A percentile compares a stretch with the other conserved stretches of the same genome.
These are phyloP conservation scores for Bonia amplexicaulis DNA, from an alignment of 176 grass and related monocot genomes.

Conservation along the genomic window DNA sequence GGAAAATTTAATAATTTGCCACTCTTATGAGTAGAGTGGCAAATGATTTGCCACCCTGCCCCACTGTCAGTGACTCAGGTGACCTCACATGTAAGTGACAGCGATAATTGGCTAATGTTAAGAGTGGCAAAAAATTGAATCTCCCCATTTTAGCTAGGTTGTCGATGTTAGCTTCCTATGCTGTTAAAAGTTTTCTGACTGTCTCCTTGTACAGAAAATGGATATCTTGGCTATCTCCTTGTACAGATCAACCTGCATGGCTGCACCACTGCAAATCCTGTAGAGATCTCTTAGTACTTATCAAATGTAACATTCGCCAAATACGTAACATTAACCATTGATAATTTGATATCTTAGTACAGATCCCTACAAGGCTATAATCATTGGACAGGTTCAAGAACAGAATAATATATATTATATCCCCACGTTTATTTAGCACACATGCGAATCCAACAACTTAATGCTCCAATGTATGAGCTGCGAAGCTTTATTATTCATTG, in stretches of 20 bases:
- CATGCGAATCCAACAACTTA: slow-evolving; percentile 26
- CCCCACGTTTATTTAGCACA: slow-evolving; percentile 28
- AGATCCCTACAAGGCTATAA: not conserved
- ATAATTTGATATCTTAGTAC: no score
- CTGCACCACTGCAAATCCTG: not conserved
- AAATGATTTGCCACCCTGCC: no score
- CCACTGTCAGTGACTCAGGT: no score
- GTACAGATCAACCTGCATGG: not conserved
- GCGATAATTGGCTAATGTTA: no score
- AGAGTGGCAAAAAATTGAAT: no score
- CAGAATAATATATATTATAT: not conserved
- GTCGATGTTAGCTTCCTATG: not conserved
- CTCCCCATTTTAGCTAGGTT: no score
- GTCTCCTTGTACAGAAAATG: not conserved
- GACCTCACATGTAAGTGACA: no score
- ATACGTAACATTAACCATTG: not conserved
- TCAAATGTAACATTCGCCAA: not conserved
- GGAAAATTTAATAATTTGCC: no score
- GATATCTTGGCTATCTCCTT: not conserved
- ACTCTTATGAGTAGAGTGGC: no score
- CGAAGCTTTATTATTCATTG: slow-evolving; percentile 19
- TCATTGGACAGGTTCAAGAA: not conserved
- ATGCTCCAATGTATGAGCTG: not conserved
- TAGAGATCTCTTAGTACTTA: not conserved
- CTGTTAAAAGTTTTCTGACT: not conserved